Conservation (phyloP, 2,329 filamentous ascomycete genomes). For the Anisogramma anomala region DNA sequence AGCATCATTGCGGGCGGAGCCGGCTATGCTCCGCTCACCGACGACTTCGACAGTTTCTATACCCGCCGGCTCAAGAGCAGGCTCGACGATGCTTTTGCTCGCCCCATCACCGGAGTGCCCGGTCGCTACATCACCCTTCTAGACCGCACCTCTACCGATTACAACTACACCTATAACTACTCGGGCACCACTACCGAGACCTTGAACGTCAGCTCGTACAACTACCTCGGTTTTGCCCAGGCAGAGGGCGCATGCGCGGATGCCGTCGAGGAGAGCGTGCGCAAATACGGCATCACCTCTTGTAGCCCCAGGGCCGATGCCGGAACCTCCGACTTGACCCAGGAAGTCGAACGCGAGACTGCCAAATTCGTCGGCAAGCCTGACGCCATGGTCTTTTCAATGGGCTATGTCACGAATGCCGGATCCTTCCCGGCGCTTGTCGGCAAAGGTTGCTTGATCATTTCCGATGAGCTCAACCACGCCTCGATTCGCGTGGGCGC, state of each 20-base stretch:
- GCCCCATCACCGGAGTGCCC: conserved; percentile 84
- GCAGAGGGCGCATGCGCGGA: conserved; percentile 95
- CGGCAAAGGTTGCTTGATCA: conserved; percentile 83
- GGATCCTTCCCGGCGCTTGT: conserved; percentile 86
- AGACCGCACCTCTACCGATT: conserved; percentile 81
- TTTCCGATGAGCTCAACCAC: conserved; percentile 96
- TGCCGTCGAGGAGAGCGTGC: conserved; percentile 73
- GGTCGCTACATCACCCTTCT: conserved; percentile 88
- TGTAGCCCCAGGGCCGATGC: conserved; percentile 73
- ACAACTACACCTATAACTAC: conserved; percentile 80
- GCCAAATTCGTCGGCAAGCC: conserved; percentile 91
- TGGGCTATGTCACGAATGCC: conserved; percentile 96
- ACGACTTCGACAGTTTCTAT: conserved; percentile 98
- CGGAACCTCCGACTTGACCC: conserved; percentile 75
- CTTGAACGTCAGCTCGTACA: conserved; percentile 98
- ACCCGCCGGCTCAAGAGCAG: conserved; percentile 83
- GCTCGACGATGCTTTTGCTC: conserved; percentile 93
- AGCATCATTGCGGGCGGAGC: conserved; percentile 70
- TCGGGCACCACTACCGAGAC: conserved; percentile 89
- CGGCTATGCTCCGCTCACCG: conserved; percentile 90
- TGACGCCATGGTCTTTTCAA: conserved; percentile 92
- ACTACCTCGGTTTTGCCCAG: conserved; percentile 96
- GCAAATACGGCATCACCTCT: conserved; percentile 73
- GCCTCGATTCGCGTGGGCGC: conserved; percentile 93
- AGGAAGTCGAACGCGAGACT: conserved; percentile 82